Conservation (phyloP, 2,329 filamentous ascomycete genomes). For the Venturia oleaginea region DNA sequence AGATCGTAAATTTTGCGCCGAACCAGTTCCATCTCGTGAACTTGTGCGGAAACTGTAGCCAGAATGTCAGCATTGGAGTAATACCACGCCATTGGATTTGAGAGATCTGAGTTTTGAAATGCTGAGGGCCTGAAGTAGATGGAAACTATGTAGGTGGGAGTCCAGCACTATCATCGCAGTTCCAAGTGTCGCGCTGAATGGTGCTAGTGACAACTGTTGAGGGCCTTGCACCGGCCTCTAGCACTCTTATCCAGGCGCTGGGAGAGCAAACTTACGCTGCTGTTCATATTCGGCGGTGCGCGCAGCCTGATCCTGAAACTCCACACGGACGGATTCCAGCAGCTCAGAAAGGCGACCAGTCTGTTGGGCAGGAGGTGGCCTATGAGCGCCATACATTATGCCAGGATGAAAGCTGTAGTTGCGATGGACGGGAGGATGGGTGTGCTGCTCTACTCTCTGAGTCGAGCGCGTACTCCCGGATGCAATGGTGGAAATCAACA, state of each 20-base stretch:
- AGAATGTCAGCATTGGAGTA: conserved; percentile 15
- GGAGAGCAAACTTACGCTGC: conserved; percentile 61
- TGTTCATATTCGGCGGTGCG: conserved; percentile 83
- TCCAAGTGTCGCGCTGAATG: not conserved
- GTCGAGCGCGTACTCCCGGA: not conserved
- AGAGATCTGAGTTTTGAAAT: not conserved
- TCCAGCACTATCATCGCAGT: not conserved
- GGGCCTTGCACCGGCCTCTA: not conserved
- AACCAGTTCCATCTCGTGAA: conserved; percentile 92
- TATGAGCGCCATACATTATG: conserved; percentile 77
- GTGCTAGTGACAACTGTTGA: not conserved
- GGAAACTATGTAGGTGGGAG: not conserved
- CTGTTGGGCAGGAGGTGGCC: conserved; percentile 66
- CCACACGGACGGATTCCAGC: conserved; percentile 78
- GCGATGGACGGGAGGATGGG: not conserved
- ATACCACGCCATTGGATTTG: conserved; percentile 21
- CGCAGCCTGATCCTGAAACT: conserved; percentile 79
- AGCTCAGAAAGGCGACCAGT: conserved; percentile 77
- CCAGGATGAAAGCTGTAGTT: not conserved
- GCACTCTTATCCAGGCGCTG: not conserved
- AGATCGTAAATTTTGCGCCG: conserved; percentile 87
- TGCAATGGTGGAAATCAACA: not conserved
- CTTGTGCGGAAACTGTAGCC: conserved; percentile 69
- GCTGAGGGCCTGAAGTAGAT: not conserved
- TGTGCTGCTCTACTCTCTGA: not conserved